Percentiles rank a stretch among this genome's conserved stretches.
phyloP scores from a whole-genome alignment of 345 rosid genomes.

The Aquilaria yunnanensis region DNA sequence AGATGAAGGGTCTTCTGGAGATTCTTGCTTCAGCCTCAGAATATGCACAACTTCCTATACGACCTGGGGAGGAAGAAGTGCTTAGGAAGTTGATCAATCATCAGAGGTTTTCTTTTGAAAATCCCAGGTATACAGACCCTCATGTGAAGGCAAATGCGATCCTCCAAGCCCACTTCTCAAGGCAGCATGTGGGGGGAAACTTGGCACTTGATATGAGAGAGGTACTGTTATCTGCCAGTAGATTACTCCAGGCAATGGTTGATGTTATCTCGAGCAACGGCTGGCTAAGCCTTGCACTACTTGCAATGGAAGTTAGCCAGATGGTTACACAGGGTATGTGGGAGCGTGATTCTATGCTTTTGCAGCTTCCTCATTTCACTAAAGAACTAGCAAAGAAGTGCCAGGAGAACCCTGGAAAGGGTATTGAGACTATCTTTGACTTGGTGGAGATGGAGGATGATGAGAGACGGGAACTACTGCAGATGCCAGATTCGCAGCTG shows the following conservation, averaged over 20 bases:
- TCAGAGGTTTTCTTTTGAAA: slow-evolving; percentile 89
- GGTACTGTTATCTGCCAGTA: slow-evolving; percentile 63
- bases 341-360: slow-evolving; percentile 92
- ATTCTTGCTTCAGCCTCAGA: slow-evolving; percentile 86
- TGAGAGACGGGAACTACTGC: slow-evolving; percentile 69
- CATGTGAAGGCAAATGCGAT: slow-evolving; percentile 87
- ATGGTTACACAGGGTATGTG: slow-evolving; percentile 97
- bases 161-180: slow-evolving; percentile 91
- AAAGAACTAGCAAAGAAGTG: slow-evolving; percentile 76
- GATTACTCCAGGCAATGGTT: slow-evolving; percentile 86
- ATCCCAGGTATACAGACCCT: slow-evolving; percentile 66
- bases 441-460: slow-evolving; percentile 89
- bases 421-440: slow-evolving; percentile 74
- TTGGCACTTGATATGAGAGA: slow-evolving; percentile 76
- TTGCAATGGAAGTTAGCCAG: slow-evolving; percentile 91
- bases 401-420: slow-evolving; percentile 75
- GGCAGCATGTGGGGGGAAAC: slow-evolving; percentile 71
- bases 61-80: slow-evolving; percentile 88
- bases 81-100: slow-evolving; percentile 74
- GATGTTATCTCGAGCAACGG: slow-evolving; percentile 91
- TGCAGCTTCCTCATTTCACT: slow-evolving; percentile 90
- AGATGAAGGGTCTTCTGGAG: slow-evolving; percentile 93
- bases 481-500: slow-evolving; percentile 58
- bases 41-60: slow-evolving; percentile 65
- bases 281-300: slow-evolving; percentile 83